Conservation (phyloP, 768 basidiomycete species). For the Tylopilus intermedius region DNA sequence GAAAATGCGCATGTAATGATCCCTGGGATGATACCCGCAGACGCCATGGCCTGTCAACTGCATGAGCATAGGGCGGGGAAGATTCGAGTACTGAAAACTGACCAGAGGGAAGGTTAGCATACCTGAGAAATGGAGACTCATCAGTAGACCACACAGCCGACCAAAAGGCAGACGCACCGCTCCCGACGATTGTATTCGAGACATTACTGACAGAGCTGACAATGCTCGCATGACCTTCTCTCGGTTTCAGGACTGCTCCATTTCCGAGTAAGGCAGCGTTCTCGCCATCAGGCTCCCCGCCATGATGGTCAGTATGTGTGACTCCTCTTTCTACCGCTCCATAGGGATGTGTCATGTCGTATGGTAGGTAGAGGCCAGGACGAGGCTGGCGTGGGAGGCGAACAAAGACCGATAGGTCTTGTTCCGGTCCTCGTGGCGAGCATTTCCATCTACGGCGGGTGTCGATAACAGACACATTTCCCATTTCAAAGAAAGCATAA, state of each 20-base stretch:
- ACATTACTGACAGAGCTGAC: slow-evolving; percentile 73
- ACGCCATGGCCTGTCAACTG: slow-evolving; percentile 73
- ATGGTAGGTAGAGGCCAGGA: slow-evolving; percentile 10
- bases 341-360: slow-evolving; percentile 70
- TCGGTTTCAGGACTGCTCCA: slow-evolving; percentile 25
- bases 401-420: not conserved
- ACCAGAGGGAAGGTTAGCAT: slow-evolving; percentile 89
- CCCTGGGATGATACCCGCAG: slow-evolving; percentile 85
- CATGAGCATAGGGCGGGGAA: not conserved
- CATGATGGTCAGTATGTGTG: slow-evolving; percentile 8
- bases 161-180: slow-evolving; percentile 46
- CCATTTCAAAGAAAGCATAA: not conserved
- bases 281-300: slow-evolving; percentile 38
- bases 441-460: too few relatives aligned
- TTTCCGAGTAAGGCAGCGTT: slow-evolving; percentile 54
- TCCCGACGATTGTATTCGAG: slow-evolving; percentile 88
- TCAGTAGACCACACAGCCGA: not conserved
- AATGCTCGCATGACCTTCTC: slow-evolving; percentile 67
- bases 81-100: slow-evolving; percentile 11
- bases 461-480: not conserved
- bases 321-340: slow-evolving; percentile 46
- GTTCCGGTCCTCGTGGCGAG: too few relatives aligned
- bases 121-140: slow-evolving; percentile 37
- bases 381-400: not conserved
- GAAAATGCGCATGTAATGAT: slow-evolving; percentile 83